These are phyloP conservation scores for Boletellus deceptivus DNA, from an alignment of 1,284 basidiomycete genomes.

Conservation along the genomic window DNA sequence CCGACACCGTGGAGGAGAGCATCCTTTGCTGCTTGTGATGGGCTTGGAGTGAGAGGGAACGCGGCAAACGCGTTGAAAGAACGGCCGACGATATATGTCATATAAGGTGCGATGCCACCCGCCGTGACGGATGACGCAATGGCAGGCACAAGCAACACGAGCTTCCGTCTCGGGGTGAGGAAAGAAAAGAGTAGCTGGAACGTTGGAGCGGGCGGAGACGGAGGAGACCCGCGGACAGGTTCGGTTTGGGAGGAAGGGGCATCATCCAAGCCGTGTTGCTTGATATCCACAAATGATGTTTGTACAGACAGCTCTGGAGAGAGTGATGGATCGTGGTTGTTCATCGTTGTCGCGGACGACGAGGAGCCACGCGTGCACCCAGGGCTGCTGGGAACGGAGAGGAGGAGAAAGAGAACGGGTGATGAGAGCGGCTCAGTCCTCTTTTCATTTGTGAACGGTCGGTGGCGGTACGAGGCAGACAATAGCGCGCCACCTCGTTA, in stretches of 20 bases:
- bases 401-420: neutral
- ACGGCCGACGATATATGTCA: conserved; percentile 88
- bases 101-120: conserved; percentile 86
- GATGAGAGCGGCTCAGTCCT: no score
- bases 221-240: conserved; percentile 12
- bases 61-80: conserved; percentile 79
- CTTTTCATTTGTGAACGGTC: conserved; percentile 19
- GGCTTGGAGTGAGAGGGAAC: conserved; percentile 50
- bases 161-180: conserved; percentile 46
- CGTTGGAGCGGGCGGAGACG: conserved; percentile 37
- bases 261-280: conserved; percentile 9
- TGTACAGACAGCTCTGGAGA: conserved; percentile 17
- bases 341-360: conserved; percentile 34
- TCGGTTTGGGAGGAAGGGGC: conserved; percentile 10
- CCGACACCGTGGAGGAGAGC: conserved; percentile 60
- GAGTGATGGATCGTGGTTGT: conserved; percentile 28
- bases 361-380: conserved; percentile 17
- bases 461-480: no score
- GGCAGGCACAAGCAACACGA: conserved; percentile 70
- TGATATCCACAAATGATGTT: conserved; percentile 23
- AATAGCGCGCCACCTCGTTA: no score
- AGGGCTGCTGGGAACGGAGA: conserved; percentile 5
- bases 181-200: conserved; percentile 56
- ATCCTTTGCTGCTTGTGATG: conserved; percentile 48
- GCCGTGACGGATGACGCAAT: conserved; percentile 64